A percentile compares a stretch with the other conserved stretches of the same genome.
These are phyloP conservation scores for Sphaerostilbella broomeana DNA, from an alignment of 2,329 filamentous ascomycete species.

Conservation along the genomic window DNA sequence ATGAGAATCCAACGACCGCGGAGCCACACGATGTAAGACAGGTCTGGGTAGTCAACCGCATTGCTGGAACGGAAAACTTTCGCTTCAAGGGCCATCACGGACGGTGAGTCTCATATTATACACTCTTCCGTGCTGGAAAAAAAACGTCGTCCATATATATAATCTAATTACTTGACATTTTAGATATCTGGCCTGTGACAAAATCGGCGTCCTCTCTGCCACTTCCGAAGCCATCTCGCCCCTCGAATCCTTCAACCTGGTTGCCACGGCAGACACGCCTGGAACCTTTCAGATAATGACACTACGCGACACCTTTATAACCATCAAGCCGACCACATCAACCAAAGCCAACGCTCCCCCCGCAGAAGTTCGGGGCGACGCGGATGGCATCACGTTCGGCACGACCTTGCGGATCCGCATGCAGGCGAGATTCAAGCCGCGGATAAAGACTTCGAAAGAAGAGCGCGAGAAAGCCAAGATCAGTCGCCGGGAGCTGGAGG, in stretches of 20 bases:
- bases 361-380: conserved; percentile 71
- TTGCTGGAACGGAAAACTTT: conserved; percentile 73
- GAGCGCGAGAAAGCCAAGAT: conserved; percentile 81
- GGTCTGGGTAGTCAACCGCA: conserved; percentile 85
- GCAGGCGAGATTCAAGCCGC: conserved; percentile 91
- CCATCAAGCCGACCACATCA: conserved; percentile 48
- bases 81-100: conserved; percentile 89
- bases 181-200: conserved; percentile 84
- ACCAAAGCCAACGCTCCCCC: conserved; percentile 39
- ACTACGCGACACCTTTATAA: conserved; percentile 62
- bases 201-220: conserved; percentile 70
- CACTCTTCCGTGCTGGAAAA: too few relatives aligned
- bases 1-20: conserved; percentile 72
- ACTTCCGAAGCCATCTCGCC: conserved; percentile 74
- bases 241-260: conserved; percentile 72
- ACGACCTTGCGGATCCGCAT: conserved; percentile 78
- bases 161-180: too few relatives aligned
- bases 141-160: conserved; percentile 4
- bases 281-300: conserved; percentile 72
- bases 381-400: conserved; percentile 56
- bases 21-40: conserved; percentile 95
- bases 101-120: conserved; percentile 45
- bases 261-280: conserved; percentile 57
- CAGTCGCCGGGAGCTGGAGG: conserved; percentile 76
- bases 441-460: conserved; percentile 70